These are phyloP conservation scores for Heritiera littoralis DNA, from an alignment of 345 rosid genomes.

Conservation along the genomic window DNA sequence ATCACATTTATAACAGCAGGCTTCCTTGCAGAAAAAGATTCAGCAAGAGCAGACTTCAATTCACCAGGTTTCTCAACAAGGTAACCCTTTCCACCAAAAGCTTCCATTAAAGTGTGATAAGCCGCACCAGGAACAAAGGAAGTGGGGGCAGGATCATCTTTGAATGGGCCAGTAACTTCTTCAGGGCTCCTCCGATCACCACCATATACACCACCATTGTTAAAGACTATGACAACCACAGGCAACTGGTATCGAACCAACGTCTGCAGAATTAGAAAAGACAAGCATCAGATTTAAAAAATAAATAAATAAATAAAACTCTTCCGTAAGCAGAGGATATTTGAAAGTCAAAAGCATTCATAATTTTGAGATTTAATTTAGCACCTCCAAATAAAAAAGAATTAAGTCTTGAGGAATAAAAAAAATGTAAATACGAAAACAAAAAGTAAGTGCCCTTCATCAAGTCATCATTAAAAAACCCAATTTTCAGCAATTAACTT, in stretches of 20 bases:
- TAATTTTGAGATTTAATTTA: neutral
- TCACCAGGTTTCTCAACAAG: slow-evolving; percentile 82
- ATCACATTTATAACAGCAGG: slow-evolving; percentile 84
- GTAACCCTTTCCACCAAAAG: slow-evolving; percentile 93
- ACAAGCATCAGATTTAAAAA: slow-evolving; percentile 1
- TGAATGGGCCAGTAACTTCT: slow-evolving; percentile 76
- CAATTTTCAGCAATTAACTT: neutral
- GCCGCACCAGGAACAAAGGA: slow-evolving; percentile 92
- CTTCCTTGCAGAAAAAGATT: slow-evolving; percentile 71
- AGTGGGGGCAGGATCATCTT: slow-evolving; percentile 96
- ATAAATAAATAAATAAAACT: neutral
- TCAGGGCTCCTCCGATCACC: slow-evolving; percentile 89
- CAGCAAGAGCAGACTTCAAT: slow-evolving; percentile 70
- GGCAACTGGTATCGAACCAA: slow-evolving; percentile 89
- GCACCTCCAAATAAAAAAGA: neutral
- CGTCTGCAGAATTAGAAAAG: slow-evolving; percentile 56
- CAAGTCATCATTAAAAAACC: slow-evolving; percentile 4
- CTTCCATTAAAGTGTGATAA: slow-evolving; percentile 78
- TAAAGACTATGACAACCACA: slow-evolving; percentile 88
- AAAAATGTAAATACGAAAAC: neutral
- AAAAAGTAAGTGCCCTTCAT: neutral
- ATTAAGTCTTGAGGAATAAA: neutral
- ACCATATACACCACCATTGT: slow-evolving; percentile 98
- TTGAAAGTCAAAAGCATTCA: neutral
- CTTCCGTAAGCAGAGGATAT: neutral